Percentiles rank a stretch among this genome's conserved stretches.
Conservation (phyloP, 352 stramenopile species). For the Blastocystis sp. region DNA sequence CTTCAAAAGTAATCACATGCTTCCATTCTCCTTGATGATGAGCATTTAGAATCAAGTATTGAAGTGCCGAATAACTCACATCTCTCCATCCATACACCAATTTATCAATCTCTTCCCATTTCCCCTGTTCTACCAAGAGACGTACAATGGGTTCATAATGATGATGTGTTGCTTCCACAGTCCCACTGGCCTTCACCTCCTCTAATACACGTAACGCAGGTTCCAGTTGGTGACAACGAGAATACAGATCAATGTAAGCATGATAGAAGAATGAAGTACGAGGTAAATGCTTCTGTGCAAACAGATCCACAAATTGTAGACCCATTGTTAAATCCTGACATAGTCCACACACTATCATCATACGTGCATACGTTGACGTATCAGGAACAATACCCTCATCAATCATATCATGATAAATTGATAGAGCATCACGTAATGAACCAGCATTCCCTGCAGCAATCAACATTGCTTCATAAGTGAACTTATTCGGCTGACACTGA, state of each 20-base stretch:
- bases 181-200: neutral
- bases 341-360: conserved; percentile 50
- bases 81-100: neutral
- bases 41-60: conserved; percentile 43
- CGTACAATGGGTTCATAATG: conserved; percentile 56
- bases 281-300: neutral
- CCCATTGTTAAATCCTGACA: neutral
- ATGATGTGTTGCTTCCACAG: conserved; percentile 38
- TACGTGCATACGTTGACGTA: conserved; percentile 31
- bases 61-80: conserved; percentile 12
- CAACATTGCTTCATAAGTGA: conserved; percentile 60
- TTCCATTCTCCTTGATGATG: neutral
- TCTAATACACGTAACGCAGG: neutral
- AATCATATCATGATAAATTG: conserved; percentile 54
- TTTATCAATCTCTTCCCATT: conserved; percentile 35
- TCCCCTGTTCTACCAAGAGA: neutral
- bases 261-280: conserved; percentile 61
- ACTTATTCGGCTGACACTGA: conserved; percentile 27
- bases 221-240: neutral
- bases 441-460: conserved; percentile 34
- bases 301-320: neutral
- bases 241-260: conserved; percentile 54
- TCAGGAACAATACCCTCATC: conserved; percentile 31
- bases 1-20: conserved; percentile 16
- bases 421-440: neutral